Evolutionary conservation across 2,329 filamentous ascomycete species (phyloP).

Genomic region (Aspergillus quadricinctus): DNA sequence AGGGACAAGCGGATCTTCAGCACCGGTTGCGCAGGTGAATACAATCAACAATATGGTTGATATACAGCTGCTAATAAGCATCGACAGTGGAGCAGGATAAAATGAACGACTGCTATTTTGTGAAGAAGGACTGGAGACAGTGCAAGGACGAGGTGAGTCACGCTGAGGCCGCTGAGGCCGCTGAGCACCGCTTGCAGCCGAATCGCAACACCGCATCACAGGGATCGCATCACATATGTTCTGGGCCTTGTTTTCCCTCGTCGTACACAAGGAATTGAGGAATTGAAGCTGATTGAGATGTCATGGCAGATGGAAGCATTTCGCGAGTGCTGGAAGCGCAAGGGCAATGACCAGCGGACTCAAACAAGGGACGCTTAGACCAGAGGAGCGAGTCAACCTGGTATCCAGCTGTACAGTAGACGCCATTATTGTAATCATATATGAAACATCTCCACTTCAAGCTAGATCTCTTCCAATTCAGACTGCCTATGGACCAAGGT

Average conservation of each 20-base stretch:
- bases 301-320: conserved; percentile 78
- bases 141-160: conserved; percentile 79
- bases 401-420: background rate
- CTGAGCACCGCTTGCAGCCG: background rate
- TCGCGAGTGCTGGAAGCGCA: conserved; percentile 82
- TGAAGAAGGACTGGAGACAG: conserved; percentile 90
- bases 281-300: background rate
- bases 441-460: background rate
- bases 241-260: no score
- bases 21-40: conserved; percentile 81
- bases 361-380: conserved; percentile 62
- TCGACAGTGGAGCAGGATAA: conserved; percentile 74
- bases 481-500: background rate
- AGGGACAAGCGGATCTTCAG: conserved; percentile 99
- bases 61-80: background rate
- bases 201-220: background rate
- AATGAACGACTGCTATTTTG: conserved; percentile 93
- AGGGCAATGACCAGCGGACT: conserved; percentile 82
- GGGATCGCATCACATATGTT: background rate
- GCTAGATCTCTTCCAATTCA: background rate
- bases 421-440: background rate
- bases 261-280: no score
- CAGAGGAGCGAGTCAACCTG: background rate
- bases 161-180: no score
- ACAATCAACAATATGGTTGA: background rate